Base-by-base conservation (phyloP, 495 filamentous ascomycete genomes). In the Penicillium coprophilum region DNA sequence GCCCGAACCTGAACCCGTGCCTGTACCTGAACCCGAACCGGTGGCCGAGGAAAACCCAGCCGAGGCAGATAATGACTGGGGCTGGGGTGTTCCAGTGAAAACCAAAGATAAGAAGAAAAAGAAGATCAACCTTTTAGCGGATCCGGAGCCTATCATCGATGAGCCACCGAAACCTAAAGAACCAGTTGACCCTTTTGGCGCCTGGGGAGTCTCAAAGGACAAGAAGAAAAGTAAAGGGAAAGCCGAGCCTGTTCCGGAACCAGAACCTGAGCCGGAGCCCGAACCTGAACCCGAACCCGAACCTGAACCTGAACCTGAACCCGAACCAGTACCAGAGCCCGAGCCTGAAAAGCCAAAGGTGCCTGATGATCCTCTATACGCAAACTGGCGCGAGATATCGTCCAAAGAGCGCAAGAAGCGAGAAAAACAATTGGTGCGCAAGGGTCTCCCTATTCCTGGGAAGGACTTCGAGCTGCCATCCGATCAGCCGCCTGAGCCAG, bases 151-250 rank as follows among this genome's bases (percentile, higher is more conserved):
- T 17, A 1, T 24, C 64, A 34, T 41, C 62, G 65, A 72, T 34
- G 73, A 73, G 8, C 57, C 64, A 8, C 53, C 61, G 13, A 67
- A 63, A 49, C 23, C 68, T 53, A 61, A 82, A 75, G 64, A 78
- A 77, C 36, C 74, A 75, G 60, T 83, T 66, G 53, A 85, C 73
- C 50, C 77, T 68, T 20, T 81, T 80, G n/a, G 66, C 70, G 4
- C 50, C 9, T 71, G 63, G 62, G 61, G 59, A 23, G 50, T 56
- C 4, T 34, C 62, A 2, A 58, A 63, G 63, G 56, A 65, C 30
- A 60, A 68, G 57, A 61, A 64, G 54, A 64, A 64, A 46, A 60
- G 60, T 32, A 64, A 67, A 49, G 60, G 51, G 43, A 67, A 67
- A 38, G 12, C 21, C 21, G 36, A 51, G 28, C 47, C 63, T 32